Base-by-base conservation (phyloP, 2,329 filamentous ascomycete species). In the Alternaria viburni region DNA sequence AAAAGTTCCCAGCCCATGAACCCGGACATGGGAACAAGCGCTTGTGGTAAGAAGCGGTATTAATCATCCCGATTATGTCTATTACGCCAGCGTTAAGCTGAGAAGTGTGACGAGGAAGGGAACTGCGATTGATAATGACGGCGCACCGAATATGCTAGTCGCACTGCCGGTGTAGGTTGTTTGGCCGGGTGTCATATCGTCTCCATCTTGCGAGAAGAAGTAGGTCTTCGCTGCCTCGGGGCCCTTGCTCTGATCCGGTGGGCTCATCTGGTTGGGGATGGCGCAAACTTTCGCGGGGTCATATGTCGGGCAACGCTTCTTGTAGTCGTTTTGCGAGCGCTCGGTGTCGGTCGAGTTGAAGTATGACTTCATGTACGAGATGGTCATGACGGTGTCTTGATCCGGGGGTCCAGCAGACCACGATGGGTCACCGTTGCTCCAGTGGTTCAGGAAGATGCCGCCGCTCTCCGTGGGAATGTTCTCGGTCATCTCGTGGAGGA, bases 301-400 rank as follows among this genome's bases (percentile, higher is more conserved):
- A 49, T 65, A 75, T 4, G 30, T 72, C 3, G 74, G 67, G 61
- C 79, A 80, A 13, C 75, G 74, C 41, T 74, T 64, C 54, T 65
- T 71, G 69, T 79, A 78, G 8, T 54, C 72, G 30, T 76, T 69
- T 59, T 74, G 70, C 30, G 71, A 70, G 23, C 72, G 71, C 10
- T 69, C 69, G 0, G 68, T 64, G 28, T 77, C 69, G 21, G 89
- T 89, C 15, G 89, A 89, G 82, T 94, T 94, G 82, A 93, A 95
- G 78, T 94, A 95, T 0, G 89, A 89, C 77, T 92, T 93, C 61
- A 93, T 85, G 72, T 93, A 93, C 41, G 84, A 86, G 23, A 94
- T 84, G 7, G 85, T 87, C 70, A 92, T 83, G 17, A 85, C 80
- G 0, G 91, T 87, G 70, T 93, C 89, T 32, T 82, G 66, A 0